Evolutionary conservation across 2,329 filamentous ascomycete genomes (phyloP), one percentile per base, ranked within the genome.

Genomic region (Colletotrichum sp.): DNA sequence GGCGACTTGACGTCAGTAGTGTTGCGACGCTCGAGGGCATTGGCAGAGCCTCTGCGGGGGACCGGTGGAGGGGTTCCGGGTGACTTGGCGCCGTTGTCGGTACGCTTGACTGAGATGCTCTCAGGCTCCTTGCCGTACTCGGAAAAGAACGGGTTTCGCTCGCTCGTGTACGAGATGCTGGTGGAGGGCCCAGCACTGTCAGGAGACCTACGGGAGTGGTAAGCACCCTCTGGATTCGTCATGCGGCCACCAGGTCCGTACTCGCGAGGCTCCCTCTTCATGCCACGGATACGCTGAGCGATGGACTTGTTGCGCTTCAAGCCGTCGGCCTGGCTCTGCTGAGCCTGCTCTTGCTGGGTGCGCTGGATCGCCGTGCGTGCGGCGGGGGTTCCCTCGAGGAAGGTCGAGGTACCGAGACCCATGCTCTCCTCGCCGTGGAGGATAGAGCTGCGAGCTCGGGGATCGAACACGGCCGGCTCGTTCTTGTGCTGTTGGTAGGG

Each of bases 241-340:
- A 91, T 84, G 63, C 94, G 90, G 55, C 91, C 90, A 30, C 89
- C 88, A n/a, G 91, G 87, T 28, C 87, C 86, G 74, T 89, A 90
- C 28, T 91, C 90, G 66, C 92, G 91, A 11, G 90, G 91, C n/a
- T 90, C 90, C 77, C 93, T 93, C 83, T 93, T 95, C 80, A 98
- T 96, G 78, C 95, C 94, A 55, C 96, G 94, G 83, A 99, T 94
- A 72, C 96, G 94, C 83, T 98, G 96, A 4, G 96, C 97, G 76
- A 99, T 89, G 32, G 96, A 98, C 88, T 98, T 98, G 90, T 98
- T 98, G 76, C 97, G 93, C 79, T 94, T 92, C 57, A 99, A 85
- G 7, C 94, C 94, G 8, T 87, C 86, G 27, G 89, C 85, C 71
- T 86, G 82, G 32, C 82, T 79, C 74, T 90, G 90, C 61, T 93